Evolutionary conservation across 257 asterid species (phyloP), one percentile per base, ranked within the genome.

Genomic region (Fraxinus quadrangulata): DNA sequence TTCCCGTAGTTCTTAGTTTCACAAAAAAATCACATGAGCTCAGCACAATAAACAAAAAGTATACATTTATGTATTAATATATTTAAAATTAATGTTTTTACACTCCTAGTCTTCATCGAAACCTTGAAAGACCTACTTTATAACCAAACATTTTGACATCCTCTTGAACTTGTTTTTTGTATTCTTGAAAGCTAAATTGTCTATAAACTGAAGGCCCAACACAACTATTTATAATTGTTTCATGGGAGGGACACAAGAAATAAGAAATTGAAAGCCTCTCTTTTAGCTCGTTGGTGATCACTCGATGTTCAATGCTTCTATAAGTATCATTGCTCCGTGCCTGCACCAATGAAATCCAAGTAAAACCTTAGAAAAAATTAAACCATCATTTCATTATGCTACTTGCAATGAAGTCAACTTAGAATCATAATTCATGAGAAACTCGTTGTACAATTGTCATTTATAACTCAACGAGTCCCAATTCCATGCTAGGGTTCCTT

Each of bases 281-380:
- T 37, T 78, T 81, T 0, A 70, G 26, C 28, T 91, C 84, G 49
- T 94, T 91, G 3, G 98, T 86, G 83, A 94, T 91, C 4, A 94
- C 98, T 21, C 97, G 79, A 67, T 94, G 99, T 70, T 92, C 91
- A 5, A 91, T 96, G 71, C 99, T 94, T 81, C 79, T 91, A 36
- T 94, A 94, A 16, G 83, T 86, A 0, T 91, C 87, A 72, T 94
- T 94, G 88, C 99, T 94, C 97, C 98, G 92, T 10, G 98, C 99
- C 99, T 94, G 86, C 87, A 80, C 23, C 63, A 51, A 51, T 17
- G 2, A 51, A 51, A 51, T 51, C 63, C 63, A 51, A 39, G 45
- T 39, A 39, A 39, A 39, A 13, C 5, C 17, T 12, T 2, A 12
- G 1, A 12, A 42, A 39, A 42, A 42, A 42, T 12, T 13, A 42